Base-by-base conservation (phyloP, 2,329 filamentous ascomycete species). In the Volutella citrinella region DNA sequence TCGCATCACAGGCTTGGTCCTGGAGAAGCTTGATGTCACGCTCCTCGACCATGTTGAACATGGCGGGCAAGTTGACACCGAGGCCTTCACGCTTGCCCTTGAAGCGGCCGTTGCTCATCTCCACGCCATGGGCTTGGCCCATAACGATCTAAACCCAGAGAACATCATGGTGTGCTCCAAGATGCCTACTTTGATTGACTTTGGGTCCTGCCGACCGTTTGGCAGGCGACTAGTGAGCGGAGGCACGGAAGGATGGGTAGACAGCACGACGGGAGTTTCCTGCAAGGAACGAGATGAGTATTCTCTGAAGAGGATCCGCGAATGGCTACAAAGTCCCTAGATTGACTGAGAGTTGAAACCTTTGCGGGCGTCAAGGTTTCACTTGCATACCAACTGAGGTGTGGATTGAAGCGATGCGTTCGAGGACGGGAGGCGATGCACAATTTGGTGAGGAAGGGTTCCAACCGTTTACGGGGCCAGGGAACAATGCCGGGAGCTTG, bases 91-190 rank as follows among this genome's bases (percentile, higher is more conserved):
- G 6, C 20, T 27, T 6, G 34, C 28, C 5, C 27, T 49, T 3
- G 33, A 37, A 20, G 41, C 35, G 10, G 40, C 40, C 4, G 33
- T 45, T 6, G 32, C 27, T 20, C 27, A 48, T 26, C 14, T 50
- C 4, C 47, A 50, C 27, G 41, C 40, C 4, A 27, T 48, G 6
- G 47, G 43, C 4, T 25, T 40, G 18, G 41, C 40, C 5, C 47
- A 50, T 24, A 50, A 48, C 32, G 43, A 50, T 27, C 19, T 48
- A 15, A 48, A 48, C 23, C 47, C 47, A 3, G 11, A 27, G 3
- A 50, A 50, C 31, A 43, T 50, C 21, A 35, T 50, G 30, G 14
- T 50, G 3, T 33, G 45, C 14, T 34, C 41, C 19, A 38, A 30
- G 5, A 30, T 22, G 37, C 45, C 45, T 1, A 28, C 45, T 1